phyloP scores from a whole-genome alignment of 2,329 filamentous ascomycete genomes.

The Nothophaeocryptopus gaeumannii region DNA sequence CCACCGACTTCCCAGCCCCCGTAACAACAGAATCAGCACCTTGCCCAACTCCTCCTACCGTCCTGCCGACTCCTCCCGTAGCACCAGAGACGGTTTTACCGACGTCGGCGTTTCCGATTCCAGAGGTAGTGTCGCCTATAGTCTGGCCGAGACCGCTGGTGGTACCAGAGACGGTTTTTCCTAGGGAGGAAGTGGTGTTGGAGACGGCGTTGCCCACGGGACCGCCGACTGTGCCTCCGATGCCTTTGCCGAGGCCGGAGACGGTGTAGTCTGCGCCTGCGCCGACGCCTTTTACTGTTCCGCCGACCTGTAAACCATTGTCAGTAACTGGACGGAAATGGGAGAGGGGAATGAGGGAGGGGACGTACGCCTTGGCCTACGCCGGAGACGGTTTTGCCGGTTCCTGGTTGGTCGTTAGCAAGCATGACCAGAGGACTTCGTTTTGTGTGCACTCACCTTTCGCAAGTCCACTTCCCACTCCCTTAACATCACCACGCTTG shows the following conservation, averaged over 20 bases:
- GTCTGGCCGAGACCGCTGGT: slow-evolving; percentile 44
- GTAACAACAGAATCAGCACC: slow-evolving; percentile 25
- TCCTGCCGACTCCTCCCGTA: slow-evolving; percentile 37
- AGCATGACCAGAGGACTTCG: background rate
- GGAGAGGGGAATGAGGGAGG: too few relatives aligned
- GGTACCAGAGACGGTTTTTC: slow-evolving; percentile 42
- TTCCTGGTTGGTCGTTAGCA: slow-evolving; percentile 17
- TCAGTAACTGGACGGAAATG: too few relatives aligned
- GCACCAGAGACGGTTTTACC: slow-evolving; percentile 39
- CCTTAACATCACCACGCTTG: slow-evolving; percentile 31
- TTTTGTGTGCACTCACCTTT: slow-evolving; percentile 12
- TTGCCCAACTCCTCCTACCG: slow-evolving; percentile 33
- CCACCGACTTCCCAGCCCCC: slow-evolving; percentile 34
- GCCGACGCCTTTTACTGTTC: slow-evolving; percentile 10
- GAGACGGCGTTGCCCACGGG: slow-evolving; percentile 32
- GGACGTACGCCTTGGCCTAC: slow-evolving; percentile 21
- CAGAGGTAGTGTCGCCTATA: slow-evolving; percentile 44
- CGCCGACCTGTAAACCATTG: background rate
- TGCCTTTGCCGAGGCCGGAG: slow-evolving; percentile 22
- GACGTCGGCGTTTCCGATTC: slow-evolving; percentile 43
- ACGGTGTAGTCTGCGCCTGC: slow-evolving; percentile 12
- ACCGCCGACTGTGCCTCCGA: slow-evolving; percentile 23
- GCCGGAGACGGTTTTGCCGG: slow-evolving; percentile 27
- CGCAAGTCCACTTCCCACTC: slow-evolving; percentile 24
- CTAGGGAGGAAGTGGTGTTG: slow-evolving; percentile 41